phyloP scores from a whole-genome alignment of 2,329 filamentous ascomycete genomes.

The Bertia moriformis region DNA sequence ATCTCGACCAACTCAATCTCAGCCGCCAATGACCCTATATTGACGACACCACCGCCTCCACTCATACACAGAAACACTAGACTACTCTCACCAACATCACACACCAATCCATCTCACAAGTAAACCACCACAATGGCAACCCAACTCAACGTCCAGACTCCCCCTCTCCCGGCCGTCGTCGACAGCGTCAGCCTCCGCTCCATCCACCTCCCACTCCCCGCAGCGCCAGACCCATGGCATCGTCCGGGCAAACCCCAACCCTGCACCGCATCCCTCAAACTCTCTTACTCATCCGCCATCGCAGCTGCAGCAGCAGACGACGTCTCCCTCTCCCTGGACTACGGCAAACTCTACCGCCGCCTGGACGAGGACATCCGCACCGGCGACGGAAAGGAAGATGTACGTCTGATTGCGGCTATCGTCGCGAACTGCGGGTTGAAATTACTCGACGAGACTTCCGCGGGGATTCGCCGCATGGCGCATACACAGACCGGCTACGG shows the following conservation, averaged over 20 bases:
- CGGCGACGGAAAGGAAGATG: constrained; percentile 12
- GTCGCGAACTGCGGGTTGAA: constrained; percentile 17
- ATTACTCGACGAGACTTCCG: constrained; percentile 18
- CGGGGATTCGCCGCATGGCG: constrained; percentile 15
- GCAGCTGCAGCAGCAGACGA: constrained; percentile 24
- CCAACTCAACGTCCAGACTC: background rate
- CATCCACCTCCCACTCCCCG: constrained; percentile 18
- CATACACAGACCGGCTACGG: constrained; percentile 5
- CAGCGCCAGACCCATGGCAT: constrained; percentile 27
- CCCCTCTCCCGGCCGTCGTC: constrained; percentile 12
- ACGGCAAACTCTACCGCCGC: constrained; percentile 27
- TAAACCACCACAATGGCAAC: no score
- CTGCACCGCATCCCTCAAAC: constrained; percentile 21
- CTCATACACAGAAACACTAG: no score
- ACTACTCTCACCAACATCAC: no score
- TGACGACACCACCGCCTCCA: no score
- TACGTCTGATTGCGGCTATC: constrained; percentile 16
- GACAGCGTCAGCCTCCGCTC: constrained; percentile 22
- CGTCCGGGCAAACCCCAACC: constrained; percentile 26
- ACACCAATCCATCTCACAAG: no score
- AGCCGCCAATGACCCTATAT: no score
- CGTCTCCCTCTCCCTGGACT: constrained; percentile 26
- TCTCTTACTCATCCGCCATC: constrained; percentile 22
- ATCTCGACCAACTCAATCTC: no score
- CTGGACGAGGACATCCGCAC: constrained; percentile 11